Base-by-base conservation (phyloP, 2,329 filamentous ascomycete genomes). In the Pseudopithomyces chartarum region DNA sequence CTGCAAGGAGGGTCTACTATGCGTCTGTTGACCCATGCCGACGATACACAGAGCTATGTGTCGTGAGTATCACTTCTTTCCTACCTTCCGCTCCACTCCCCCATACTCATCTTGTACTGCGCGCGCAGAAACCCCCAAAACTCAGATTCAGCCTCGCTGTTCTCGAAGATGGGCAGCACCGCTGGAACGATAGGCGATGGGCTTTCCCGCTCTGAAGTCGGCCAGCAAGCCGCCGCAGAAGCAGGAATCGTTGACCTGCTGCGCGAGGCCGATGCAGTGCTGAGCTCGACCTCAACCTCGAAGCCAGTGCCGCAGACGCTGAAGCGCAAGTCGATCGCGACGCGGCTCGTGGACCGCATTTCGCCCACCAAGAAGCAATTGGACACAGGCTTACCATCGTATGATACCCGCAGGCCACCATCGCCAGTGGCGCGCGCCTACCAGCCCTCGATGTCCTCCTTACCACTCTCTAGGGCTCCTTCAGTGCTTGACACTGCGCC, bases 401-500 rank as follows among this genome's bases (percentile, higher is more conserved):
- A 74, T 70, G 64, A 70, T 40, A 60, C 65, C 43, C 66, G 66
- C 69, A 81, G 79, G 63, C 78, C 77, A 26, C 76, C 73, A 8
- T 67, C 68, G 57, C 78, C 79, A 2, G 66, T 75, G 40, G 71
- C 75, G 58, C 78, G 80, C 67, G 78, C 79, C 65, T 84, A 85
- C 64, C 79, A 84, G 58, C 77, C 81, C 29, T 74, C 81, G 23
- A 74, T 78, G 20, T 70, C 73, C 39, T 79, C 78, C 17, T 67
- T 77, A 48, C 77, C 80, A 10, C 62, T 77, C 10, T 82, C 81
- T 19, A 75, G 82, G 67, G 71, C 79, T 22, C 73, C 80, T 5
- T 84, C 82, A 1, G 76, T 85, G 29, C 69, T 85, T 38, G 82
- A 84, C 63, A 73, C 72, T 55, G 79, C 78, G 1, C 81, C 81